These are phyloP conservation scores for Wickerhamomyces sp. DNA, from an alignment of 1,139 yeast species.

Conservation along the genomic window DNA sequence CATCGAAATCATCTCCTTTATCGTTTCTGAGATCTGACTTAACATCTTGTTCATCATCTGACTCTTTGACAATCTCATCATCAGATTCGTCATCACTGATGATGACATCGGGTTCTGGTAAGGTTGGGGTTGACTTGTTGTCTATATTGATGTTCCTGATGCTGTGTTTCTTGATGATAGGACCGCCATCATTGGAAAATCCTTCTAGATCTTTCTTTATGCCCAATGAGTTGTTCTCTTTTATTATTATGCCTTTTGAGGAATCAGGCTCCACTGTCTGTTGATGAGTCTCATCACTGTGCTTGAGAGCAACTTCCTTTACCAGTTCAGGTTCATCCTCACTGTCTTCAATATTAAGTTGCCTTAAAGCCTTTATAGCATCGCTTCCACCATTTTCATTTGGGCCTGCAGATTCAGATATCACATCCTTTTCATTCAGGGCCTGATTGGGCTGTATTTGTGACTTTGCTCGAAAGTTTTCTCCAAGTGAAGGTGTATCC, in stretches of 20 bases:
- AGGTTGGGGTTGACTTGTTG: not conserved
- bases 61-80: slow-evolving; percentile 8
- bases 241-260: not conserved
- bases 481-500: too few species aligned
- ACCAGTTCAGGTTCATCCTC: not conserved
- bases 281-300: not conserved
- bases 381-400: not conserved
- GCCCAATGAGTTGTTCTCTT: not conserved
- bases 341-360: not conserved
- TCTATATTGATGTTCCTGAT: not conserved
- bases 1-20: slow-evolving; percentile 42
- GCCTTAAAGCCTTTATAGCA: not conserved
- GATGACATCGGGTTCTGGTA: not conserved
- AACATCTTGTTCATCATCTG: slow-evolving; percentile 2
- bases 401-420: too few species aligned
- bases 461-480: too few species aligned
- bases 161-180: not conserved
- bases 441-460: too few species aligned
- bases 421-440: too few species aligned
- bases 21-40: not conserved
- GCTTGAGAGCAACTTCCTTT: too few species aligned
- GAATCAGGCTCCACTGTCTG: not conserved
- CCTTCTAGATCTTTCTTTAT: not conserved
- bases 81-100: slow-evolving; percentile 1
- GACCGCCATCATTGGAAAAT: not conserved